A percentile compares a stretch with the other conserved stretches of the same genome.
These are phyloP conservation scores for Tetrapisispora phaffii DNA, from an alignment of 805 yeast genomes.

Conservation along the genomic window DNA sequence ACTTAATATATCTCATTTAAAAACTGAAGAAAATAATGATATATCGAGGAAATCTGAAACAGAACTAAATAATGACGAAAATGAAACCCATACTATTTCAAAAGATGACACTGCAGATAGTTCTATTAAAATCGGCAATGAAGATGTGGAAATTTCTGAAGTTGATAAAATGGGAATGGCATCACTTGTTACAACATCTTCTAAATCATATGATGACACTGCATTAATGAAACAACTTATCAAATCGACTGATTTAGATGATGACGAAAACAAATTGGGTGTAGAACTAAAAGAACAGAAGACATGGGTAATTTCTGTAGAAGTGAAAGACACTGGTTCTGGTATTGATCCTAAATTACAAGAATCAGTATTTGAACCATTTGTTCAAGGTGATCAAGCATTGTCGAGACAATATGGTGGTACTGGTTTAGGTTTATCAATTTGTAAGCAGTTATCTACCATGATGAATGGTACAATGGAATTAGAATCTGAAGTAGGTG, in stretches of 20 bases:
- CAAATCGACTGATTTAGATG: conserved; percentile 19
- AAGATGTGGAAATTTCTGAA: neutral
- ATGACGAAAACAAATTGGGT: conserved; percentile 13
- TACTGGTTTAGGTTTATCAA: conserved; percentile 84
- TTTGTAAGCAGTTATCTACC: conserved; percentile 81
- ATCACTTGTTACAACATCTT: conserved; percentile 18
- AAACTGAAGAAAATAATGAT: neutral
- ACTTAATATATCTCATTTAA: conserved; percentile 21
- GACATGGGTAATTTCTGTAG: conserved; percentile 39
- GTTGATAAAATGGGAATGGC: neutral
- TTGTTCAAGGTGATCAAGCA: conserved; percentile 95
- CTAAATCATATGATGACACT: conserved; percentile 36
- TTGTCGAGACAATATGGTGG: conserved; percentile 88
- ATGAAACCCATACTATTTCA: neutral
- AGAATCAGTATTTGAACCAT: conserved; percentile 84
- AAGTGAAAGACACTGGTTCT: conserved; percentile 85
- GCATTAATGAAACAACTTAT: conserved; percentile 36
- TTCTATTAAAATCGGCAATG: neutral
- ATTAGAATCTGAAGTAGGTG: conserved; percentile 63
- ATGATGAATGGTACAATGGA: conserved; percentile 86
- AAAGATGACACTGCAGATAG: too few relatives aligned
- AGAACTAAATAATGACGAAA: neutral
- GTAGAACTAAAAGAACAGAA: conserved; percentile 21
- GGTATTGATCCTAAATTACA: conserved; percentile 83
- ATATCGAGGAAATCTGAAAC: neutral